Conservation (phyloP, 2,329 filamentous ascomycete species). For the Fusarium algeriense region DNA sequence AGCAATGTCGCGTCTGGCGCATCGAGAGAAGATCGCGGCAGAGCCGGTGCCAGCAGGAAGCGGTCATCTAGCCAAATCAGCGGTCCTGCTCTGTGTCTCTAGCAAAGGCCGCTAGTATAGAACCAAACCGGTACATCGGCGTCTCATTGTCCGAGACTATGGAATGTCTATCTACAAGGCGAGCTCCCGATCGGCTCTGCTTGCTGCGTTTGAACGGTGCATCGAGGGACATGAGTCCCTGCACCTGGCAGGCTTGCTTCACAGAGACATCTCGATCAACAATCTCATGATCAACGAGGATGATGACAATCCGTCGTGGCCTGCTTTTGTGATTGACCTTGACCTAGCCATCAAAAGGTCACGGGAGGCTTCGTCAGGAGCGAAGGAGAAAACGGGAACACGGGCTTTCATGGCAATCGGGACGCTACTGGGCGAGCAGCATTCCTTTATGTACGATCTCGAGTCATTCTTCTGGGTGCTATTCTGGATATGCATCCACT, state of each 20-base stretch:
- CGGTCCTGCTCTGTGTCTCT: too few species aligned
- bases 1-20: too few species aligned
- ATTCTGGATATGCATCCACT: conserved; percentile 9
- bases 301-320: not conserved
- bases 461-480: conserved; percentile 16
- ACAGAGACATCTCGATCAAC: not conserved
- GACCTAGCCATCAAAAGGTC: not conserved
- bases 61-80: too few species aligned
- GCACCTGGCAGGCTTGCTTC: not conserved
- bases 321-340: not conserved
- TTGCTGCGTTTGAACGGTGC: too few species aligned
- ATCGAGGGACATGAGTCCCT: not conserved
- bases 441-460: conserved; percentile 17
- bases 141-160: too few species aligned
- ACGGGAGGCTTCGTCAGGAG: not conserved
- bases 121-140: too few species aligned
- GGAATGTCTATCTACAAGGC: too few species aligned
- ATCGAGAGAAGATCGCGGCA: too few species aligned
- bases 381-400: not conserved
- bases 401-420: conserved; percentile 5
- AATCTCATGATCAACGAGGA: not conserved
- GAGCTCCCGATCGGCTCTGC: too few species aligned
- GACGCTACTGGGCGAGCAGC: conserved; percentile 1
- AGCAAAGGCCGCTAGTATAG: too few species aligned
- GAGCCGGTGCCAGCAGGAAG: too few species aligned